phyloP scores from a whole-genome alignment of 2,329 filamentous ascomycete genomes.

The Hymenoscyphus infarciens region DNA sequence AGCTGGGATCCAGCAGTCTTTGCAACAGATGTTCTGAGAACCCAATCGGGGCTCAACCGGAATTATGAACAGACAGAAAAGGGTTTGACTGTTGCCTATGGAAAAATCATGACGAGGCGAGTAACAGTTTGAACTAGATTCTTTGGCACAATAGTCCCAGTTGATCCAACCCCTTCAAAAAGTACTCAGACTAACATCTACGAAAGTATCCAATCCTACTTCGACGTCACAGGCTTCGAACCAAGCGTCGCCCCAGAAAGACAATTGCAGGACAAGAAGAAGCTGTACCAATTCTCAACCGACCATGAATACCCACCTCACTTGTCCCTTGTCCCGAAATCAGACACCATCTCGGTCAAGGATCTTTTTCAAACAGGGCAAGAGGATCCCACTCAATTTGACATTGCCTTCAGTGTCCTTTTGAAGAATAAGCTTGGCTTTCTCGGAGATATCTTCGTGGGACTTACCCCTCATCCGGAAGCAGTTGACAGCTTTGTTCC shows the following conservation, averaged over 20 bases:
- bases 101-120: neutral
- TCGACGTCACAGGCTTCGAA: conserved; percentile 8
- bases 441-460: conserved; percentile 5
- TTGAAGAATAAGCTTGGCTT: conserved; percentile 10
- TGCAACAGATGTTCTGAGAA: neutral
- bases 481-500: neutral
- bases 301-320: conserved; percentile 4
- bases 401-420: conserved; percentile 6
- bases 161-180: neutral
- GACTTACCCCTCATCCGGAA: neutral
- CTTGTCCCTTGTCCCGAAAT: neutral
- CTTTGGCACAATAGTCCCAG: neutral
- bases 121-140: neutral
- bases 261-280: neutral
- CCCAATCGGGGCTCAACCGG: neutral
- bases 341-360: neutral
- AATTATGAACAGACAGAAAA: neutral
- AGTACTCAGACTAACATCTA: neutral
- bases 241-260: neutral
- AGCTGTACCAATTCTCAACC: conserved; percentile 3
- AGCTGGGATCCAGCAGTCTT: neutral
- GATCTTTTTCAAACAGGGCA: conserved; percentile 8
- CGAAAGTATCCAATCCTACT: conserved; percentile 7
- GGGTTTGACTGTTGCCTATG: neutral
- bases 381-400: neutral